These are phyloP conservation scores for Alternaria gaisen DNA, from an alignment of 2,329 filamentous ascomycete genomes.

Conservation along the genomic window DNA sequence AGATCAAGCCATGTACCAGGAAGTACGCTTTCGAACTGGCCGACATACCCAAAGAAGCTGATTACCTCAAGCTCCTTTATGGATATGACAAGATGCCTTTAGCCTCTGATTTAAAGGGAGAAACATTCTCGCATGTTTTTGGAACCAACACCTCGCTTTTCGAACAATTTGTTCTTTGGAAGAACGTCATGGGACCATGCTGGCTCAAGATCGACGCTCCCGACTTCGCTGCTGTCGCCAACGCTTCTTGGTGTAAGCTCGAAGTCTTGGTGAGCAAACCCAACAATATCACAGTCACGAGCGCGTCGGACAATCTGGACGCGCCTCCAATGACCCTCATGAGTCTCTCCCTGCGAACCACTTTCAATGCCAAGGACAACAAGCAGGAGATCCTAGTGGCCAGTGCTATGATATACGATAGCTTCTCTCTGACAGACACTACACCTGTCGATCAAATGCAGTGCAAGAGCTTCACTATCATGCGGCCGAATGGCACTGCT, in stretches of 20 bases:
- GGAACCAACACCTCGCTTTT: conserved; percentile 93
- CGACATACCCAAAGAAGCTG: conserved; percentile 83
- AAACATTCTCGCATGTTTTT: conserved; percentile 94
- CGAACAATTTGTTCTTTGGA: conserved; percentile 98
- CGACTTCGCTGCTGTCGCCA: conserved; percentile 84
- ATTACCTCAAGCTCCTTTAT: conserved; percentile 96
- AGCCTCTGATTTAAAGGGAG: conserved; percentile 74
- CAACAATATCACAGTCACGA: conserved; percentile 74
- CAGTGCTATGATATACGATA: conserved; percentile 91
- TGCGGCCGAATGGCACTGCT: conserved; percentile 77
- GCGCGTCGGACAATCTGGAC: conserved; percentile 81
- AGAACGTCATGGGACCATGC: conserved; percentile 98
- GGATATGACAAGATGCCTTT: conserved; percentile 85
- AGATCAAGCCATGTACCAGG: conserved; percentile 86
- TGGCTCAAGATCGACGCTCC: conserved; percentile 92
- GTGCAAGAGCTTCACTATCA: conserved; percentile 89
- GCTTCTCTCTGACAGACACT: conserved; percentile 85
- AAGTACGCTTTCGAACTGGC: conserved; percentile 97
- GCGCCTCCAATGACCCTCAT: conserved; percentile 92
- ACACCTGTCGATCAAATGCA: conserved; percentile 88
- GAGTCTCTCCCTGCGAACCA: conserved; percentile 88
- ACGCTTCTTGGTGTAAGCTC: conserved; percentile 96
- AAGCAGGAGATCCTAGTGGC: conserved; percentile 95
- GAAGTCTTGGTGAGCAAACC: conserved; percentile 85
- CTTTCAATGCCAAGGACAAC: conserved; percentile 89